Base-by-base conservation (phyloP, 208 protist species). In the Novymonas esmeraldas region DNA sequence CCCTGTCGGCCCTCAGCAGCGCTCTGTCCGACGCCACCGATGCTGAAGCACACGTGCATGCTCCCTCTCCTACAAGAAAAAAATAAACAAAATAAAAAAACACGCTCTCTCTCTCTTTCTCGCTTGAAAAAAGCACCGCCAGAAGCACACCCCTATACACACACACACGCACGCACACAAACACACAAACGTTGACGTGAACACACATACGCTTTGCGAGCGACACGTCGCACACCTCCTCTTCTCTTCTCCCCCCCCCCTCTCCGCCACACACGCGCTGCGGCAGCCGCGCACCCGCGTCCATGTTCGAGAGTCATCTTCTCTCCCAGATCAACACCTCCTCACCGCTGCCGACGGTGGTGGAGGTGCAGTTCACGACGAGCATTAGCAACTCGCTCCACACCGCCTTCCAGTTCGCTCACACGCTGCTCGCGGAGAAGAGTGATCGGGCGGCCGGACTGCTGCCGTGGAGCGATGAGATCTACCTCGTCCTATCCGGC, bases 271-370 rank as follows among this genome's bases (percentile, higher is more conserved):
- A 48, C 44, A n/a, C 44, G 10, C 44, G 10, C 44, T 33, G 11
- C 33, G 26, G 28, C 11, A 31, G 26, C 5, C 18, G 13, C 22
- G 46, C 61, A n/a, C 31, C 4, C n/a, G 63, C 38, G 50, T 28
- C 31, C 14, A 90, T 94, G 85, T 90, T 92, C 52, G 82, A 90
- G 52, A 92, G 78, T 62, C 90, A 86, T 33, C 77, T 95, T 10
- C 64, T 93, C 29, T 86, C 89, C 14, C 79, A 88, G 52, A 82
- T 95, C 48, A 92, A 95, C 69, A 64, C 57, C 16, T 68, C 81
- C 45, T 89, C 85, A 3, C 84, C 84, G 49, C 80, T 95, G 46
- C 89, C 89, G 16, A 84, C 86, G 16, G 89, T 89, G 57, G 70
- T 95, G 29, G 85, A 93, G 71, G 79, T 89, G 28, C 67, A 85